These are phyloP conservation scores for Mallotus japonicus DNA, from an alignment of 441 rosid species.

Conservation along the genomic window DNA sequence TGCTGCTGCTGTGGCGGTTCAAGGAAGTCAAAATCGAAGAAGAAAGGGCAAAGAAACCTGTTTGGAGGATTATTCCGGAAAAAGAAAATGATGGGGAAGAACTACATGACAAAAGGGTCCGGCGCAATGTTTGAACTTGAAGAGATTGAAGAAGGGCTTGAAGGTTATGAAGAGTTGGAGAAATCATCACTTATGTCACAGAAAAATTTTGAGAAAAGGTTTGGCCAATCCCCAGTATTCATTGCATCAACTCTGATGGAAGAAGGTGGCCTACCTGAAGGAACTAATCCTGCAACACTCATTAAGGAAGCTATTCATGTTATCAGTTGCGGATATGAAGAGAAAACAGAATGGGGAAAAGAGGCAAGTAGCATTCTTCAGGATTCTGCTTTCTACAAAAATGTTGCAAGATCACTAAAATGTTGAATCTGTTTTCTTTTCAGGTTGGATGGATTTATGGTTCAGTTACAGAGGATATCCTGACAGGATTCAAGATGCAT, in stretches of 20 bases:
- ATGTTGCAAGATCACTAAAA: conserved; percentile 5
- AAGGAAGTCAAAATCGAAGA: conserved; percentile 67
- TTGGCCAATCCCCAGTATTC: conserved; percentile 82
- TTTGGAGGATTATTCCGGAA: conserved; percentile 52
- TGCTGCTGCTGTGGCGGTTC: conserved; percentile 86
- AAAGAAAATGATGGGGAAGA: conserved; percentile 60
- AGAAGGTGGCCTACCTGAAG: conserved; percentile 87
- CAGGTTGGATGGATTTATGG: conserved; percentile 99
- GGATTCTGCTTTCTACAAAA: not conserved
- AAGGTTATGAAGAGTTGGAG: conserved; percentile 85
- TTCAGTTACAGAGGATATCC: conserved; percentile 81
- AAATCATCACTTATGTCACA: conserved; percentile 85
- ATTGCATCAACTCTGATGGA: conserved; percentile 85
- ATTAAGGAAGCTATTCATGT: conserved; percentile 93
- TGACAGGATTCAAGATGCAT: conserved; percentile 92
- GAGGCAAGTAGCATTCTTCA: conserved; percentile 47
- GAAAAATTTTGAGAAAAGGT: conserved; percentile 82
- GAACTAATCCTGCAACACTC: conserved; percentile 57
- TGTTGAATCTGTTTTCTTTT: conserved; percentile 12
- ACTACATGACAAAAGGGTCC: conserved; percentile 60
- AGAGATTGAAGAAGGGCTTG: conserved; percentile 84
- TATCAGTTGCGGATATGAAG: conserved; percentile 86
- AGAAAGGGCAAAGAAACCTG: conserved; percentile 56
- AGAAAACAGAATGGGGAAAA: conserved; percentile 97
- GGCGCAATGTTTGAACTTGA: conserved; percentile 62